These are phyloP conservation scores for Aristolochia contorta DNA, from an alignment of 164 flowering plant species.

Conservation along the genomic window DNA sequence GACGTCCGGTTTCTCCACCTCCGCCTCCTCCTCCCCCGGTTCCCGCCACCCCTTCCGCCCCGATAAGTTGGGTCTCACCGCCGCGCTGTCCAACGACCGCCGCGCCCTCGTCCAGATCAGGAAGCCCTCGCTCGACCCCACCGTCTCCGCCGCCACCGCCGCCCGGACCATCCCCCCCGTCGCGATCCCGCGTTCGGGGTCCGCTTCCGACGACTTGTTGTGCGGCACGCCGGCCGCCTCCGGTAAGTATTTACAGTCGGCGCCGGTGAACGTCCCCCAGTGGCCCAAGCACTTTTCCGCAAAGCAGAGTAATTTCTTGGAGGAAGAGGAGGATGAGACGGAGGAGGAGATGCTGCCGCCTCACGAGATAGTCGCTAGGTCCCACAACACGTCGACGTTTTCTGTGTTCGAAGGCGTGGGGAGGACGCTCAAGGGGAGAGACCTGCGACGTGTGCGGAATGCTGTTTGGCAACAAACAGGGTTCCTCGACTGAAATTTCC, in stretches of 20 bases:
- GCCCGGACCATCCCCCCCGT: constrained; percentile 21
- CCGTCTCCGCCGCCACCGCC: constrained; percentile 24
- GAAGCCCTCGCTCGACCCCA: constrained; percentile 22
- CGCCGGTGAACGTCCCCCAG: constrained; percentile 46
- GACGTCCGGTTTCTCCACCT: constrained; percentile 4
- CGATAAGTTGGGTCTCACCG: constrained; percentile 34
- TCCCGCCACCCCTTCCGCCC: constrained; percentile 12
- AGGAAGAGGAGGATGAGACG: constrained; percentile 17
- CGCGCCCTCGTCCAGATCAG: constrained; percentile 24
- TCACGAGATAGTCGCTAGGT: constrained; percentile 49
- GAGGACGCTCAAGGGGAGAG: constrained; percentile 59
- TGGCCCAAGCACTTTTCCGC: constrained; percentile 22
- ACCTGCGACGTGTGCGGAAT: constrained; percentile 40
- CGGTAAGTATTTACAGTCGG: constrained; percentile 24
- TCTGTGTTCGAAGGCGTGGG: constrained; percentile 70
- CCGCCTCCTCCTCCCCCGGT: constrained; percentile 7
- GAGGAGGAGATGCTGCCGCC: constrained; percentile 48
- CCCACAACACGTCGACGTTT: constrained; percentile 30
- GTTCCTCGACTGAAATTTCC: constrained; percentile 11
- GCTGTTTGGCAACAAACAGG: constrained; percentile 56
- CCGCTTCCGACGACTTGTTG: constrained; percentile 7
- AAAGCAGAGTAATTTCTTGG: constrained; percentile 1
- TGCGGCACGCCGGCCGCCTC: constrained; percentile 1
- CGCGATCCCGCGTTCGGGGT: neutral
- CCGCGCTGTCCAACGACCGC: constrained; percentile 28